Evolutionary conservation across 148 eudicot species (phyloP).

Genomic region (Persicaria maculosa): DNA sequence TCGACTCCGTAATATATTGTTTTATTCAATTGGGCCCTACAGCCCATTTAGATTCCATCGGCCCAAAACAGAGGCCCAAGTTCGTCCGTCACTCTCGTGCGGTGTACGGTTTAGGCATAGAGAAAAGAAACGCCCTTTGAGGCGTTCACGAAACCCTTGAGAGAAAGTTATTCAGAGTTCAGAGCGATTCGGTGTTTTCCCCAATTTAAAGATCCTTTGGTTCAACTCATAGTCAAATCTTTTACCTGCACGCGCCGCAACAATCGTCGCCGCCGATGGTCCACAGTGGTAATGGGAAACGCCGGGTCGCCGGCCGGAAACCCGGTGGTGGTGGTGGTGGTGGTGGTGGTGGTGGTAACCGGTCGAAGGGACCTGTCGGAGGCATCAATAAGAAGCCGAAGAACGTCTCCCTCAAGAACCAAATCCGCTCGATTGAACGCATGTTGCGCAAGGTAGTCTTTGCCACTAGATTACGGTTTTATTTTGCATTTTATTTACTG

Average conservation of each 20-base stretch:
- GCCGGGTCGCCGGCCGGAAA: slow-evolving; percentile 45
- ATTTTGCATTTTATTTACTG: not conserved
- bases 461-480: not conserved
- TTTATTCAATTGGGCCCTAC: not conserved
- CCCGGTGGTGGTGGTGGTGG: slow-evolving; percentile 22
- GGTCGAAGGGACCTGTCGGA: slow-evolving; percentile 14
- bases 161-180: not conserved
- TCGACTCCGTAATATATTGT: no score
- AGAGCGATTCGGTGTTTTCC: not conserved
- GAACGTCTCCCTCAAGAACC: slow-evolving; percentile 66
- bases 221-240: not conserved
- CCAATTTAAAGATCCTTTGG: not conserved
- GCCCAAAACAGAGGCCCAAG: not conserved
- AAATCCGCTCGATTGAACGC: slow-evolving; percentile 82
- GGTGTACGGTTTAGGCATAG: not conserved
- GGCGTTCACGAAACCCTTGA: not conserved
- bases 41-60: not conserved
- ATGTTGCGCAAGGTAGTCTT: slow-evolving; percentile 63
- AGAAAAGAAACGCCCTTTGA: not conserved
- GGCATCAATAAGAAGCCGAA: slow-evolving; percentile 50
- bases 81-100: not conserved
- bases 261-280: slow-evolving; percentile 31
- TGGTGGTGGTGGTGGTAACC: not conserved
- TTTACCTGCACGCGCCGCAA: not conserved
- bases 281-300: slow-evolving; percentile 69